Conservation (phyloP, 495 filamentous ascomycete genomes). For the Hyphodiscus hymeniophilus region DNA sequence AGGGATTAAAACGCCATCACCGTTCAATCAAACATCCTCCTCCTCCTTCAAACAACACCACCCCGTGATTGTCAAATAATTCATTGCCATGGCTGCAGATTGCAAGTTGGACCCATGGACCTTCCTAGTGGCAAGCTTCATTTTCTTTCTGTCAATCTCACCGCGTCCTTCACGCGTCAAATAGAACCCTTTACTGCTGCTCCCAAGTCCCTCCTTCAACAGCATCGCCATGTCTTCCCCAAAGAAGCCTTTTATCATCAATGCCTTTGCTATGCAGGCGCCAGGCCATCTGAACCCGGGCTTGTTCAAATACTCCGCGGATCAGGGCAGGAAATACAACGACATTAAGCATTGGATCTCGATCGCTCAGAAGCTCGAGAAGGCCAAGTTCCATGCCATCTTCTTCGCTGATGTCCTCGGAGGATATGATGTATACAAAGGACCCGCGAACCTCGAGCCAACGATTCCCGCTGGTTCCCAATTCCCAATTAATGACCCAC, state of each 20-base stretch:
- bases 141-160: too few species aligned
- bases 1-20: conserved; percentile 9
- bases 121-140: neutral
- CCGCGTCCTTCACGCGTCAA: too few species aligned
- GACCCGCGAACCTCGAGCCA: conserved; percentile 43
- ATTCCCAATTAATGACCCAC: conserved; percentile 44
- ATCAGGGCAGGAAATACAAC: conserved; percentile 44
- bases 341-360: conserved; percentile 47
- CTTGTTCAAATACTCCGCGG: conserved; percentile 49
- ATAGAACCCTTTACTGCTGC: too few species aligned
- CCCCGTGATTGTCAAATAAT: neutral
- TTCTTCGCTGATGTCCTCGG: conserved; percentile 52
- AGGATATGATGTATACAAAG: conserved; percentile 55
- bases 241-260: conserved; percentile 45
- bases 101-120: neutral
- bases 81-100: neutral
- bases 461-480: conserved; percentile 47
- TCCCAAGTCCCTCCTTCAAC: too few species aligned
- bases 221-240: conserved; percentile 21
- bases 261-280: conserved; percentile 42
- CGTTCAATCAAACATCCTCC: conserved; percentile 5
- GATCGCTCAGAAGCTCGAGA: conserved; percentile 47
- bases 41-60: neutral
- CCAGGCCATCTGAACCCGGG: conserved; percentile 55
- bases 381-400: conserved; percentile 52